These are phyloP conservation scores for Trichoderma sp. DNA, from an alignment of 2,329 filamentous ascomycete species.

Conservation along the genomic window DNA sequence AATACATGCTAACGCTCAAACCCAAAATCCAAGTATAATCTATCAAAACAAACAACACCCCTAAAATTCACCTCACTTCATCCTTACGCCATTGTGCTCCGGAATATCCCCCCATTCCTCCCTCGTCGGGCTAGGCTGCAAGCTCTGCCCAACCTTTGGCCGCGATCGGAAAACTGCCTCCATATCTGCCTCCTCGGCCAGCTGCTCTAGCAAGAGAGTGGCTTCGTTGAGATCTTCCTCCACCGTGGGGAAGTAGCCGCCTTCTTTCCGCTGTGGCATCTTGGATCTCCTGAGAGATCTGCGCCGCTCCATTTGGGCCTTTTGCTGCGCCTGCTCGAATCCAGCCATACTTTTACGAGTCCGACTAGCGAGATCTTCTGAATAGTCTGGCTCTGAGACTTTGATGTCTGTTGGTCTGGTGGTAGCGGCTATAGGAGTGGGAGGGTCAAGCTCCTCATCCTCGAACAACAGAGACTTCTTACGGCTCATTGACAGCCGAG, in stretches of 20 bases:
- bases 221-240: slow-evolving; percentile 48
- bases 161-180: slow-evolving; percentile 83
- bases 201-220: slow-evolving; percentile 63
- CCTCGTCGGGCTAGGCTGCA: slow-evolving; percentile 54
- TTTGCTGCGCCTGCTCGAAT: slow-evolving; percentile 62
- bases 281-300: slow-evolving; percentile 53
- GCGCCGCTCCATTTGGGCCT: slow-evolving; percentile 59
- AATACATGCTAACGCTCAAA: slow-evolving; percentile 2
- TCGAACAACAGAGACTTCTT: slow-evolving; percentile 46
- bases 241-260: slow-evolving; percentile 50
- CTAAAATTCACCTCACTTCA: not conserved
- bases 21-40: not conserved
- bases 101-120: slow-evolving; percentile 34
- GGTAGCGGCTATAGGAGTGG: slow-evolving; percentile 21
- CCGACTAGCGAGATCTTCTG: slow-evolving; percentile 57
- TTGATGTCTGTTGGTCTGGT: slow-evolving; percentile 31
- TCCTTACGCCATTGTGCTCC: slow-evolving; percentile 9
- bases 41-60: not conserved
- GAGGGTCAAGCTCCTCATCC: slow-evolving; percentile 36
- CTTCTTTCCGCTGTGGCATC: slow-evolving; percentile 42
- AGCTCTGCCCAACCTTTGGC: slow-evolving; percentile 78
- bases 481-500: slow-evolving; percentile 76
- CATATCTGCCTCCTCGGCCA: slow-evolving; percentile 74
- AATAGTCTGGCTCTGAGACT: slow-evolving; percentile 31
- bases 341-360: slow-evolving; percentile 64